phyloP scores from a whole-genome alignment of 306 rosid species.

The Styphnolobium japonicum region DNA sequence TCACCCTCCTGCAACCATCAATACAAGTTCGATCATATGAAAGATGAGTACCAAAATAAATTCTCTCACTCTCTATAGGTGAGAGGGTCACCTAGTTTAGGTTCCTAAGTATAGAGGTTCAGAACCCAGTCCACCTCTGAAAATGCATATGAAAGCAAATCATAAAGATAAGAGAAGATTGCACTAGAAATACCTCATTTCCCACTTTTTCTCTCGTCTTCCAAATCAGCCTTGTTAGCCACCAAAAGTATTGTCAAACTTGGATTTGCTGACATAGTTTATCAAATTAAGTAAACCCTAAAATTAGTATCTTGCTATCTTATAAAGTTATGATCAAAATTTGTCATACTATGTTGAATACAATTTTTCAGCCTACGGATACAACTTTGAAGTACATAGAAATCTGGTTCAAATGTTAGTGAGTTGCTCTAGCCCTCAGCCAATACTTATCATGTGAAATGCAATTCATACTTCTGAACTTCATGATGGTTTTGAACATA shows the following conservation, averaged over 20 bases:
- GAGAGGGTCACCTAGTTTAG: background rate
- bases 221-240: slow-evolving; percentile 83
- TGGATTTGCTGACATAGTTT: slow-evolving; percentile 57
- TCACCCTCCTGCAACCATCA: slow-evolving; percentile 63
- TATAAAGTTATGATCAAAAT: background rate
- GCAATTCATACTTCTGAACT: background rate
- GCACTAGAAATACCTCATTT: slow-evolving; percentile 51
- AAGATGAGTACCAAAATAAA: background rate
- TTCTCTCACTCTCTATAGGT: background rate
- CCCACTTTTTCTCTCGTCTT: slow-evolving; percentile 56
- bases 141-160: background rate
- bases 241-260: slow-evolving; percentile 70
- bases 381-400: background rate
- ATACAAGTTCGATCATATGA: background rate
- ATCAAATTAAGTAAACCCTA: background rate
- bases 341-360: background rate
- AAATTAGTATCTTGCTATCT: background rate
- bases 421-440: too few species aligned
- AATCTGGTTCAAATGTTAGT: background rate
- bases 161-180: background rate
- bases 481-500: background rate
- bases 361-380: background rate
- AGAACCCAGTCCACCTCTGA: background rate
- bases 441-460: background rate
- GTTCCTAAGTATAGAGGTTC: background rate